A percentile compares a stretch with the other conserved stretches of the same genome.
phyloP scores from a whole-genome alignment of 345 rosid genomes.

The Bruguiera parviflora region DNA sequence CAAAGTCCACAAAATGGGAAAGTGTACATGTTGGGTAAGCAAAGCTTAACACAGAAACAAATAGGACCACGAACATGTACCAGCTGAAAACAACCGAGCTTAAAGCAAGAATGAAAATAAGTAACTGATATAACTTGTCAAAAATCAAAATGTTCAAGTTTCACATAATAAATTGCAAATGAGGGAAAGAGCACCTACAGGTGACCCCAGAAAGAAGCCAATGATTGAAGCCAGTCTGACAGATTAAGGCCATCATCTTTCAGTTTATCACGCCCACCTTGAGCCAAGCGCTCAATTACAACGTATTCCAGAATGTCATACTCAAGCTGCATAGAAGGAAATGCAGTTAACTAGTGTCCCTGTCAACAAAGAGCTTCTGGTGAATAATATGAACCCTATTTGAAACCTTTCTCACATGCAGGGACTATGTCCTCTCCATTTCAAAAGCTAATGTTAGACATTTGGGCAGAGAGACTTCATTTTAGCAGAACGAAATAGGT shows the following conservation, averaged over 20 bases:
- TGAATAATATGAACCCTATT: neutral
- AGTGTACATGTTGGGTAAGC: neutral
- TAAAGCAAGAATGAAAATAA: too few relatives aligned
- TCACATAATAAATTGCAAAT: slow-evolving; percentile 1
- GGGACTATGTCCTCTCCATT: too few relatives aligned
- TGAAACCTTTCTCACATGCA: neutral
- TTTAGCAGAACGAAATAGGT: too few relatives aligned
- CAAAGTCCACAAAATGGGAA: neutral
- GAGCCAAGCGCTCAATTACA: slow-evolving; percentile 92
- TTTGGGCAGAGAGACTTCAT: too few relatives aligned
- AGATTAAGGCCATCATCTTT: slow-evolving; percentile 98
- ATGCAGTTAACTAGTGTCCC: neutral
- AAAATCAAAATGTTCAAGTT: neutral
- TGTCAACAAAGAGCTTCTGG: neutral
- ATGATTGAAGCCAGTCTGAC: slow-evolving; percentile 98
- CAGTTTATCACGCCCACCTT: slow-evolving; percentile 92
- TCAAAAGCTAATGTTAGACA: too few relatives aligned
- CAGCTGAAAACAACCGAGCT: too few relatives aligned
- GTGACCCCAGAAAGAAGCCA: slow-evolving; percentile 99
- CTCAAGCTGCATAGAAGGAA: slow-evolving; percentile 65
- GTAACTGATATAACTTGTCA: neutral
- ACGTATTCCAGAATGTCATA: slow-evolving; percentile 97
- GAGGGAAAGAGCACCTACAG: slow-evolving; percentile 63
- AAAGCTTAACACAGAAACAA: too few relatives aligned
- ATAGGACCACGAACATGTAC: too few relatives aligned